These are phyloP conservation scores for Pecoramyces ruminantium DNA, from an alignment of 192 early-diverging fungal genomes.

Conservation along the genomic window DNA sequence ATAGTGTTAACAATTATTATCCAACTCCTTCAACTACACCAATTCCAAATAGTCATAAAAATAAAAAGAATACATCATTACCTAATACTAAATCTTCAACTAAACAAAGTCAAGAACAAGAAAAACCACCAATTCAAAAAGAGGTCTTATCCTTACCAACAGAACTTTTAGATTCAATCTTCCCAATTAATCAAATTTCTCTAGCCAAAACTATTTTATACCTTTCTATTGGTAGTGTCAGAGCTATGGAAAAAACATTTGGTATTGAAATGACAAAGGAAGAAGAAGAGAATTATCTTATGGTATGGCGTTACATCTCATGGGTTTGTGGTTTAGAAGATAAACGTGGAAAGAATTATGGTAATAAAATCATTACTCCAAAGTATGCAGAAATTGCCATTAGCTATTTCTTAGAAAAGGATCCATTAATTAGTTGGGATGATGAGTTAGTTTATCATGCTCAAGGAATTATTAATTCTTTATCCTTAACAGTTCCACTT, in stretches of 20 bases:
- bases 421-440: not conserved
- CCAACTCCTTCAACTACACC: not conserved
- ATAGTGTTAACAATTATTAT: not conserved
- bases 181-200: not conserved
- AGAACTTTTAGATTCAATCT: not conserved
- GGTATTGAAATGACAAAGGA: not conserved
- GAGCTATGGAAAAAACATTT: not conserved
- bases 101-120: not conserved
- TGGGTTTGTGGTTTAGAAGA: not conserved
- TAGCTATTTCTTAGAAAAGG: not conserved
- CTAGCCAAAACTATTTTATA: not conserved
- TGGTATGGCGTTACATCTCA: not conserved
- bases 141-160: not conserved
- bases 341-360: not conserved
- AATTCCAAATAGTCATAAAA: not conserved
- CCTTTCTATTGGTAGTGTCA: not conserved
- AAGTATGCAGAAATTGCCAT: not conserved
- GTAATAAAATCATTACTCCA: not conserved
- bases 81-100: no score
- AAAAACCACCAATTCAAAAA: not conserved
- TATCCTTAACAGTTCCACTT: not conserved
- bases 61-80: not conserved
- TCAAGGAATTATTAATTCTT: not conserved
- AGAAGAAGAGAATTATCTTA: not conserved
- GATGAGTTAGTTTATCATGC: not conserved